phyloP scores from a whole-genome alignment of 1,139 yeast genomes.

The Lodderomyces orthopsilosis region DNA sequence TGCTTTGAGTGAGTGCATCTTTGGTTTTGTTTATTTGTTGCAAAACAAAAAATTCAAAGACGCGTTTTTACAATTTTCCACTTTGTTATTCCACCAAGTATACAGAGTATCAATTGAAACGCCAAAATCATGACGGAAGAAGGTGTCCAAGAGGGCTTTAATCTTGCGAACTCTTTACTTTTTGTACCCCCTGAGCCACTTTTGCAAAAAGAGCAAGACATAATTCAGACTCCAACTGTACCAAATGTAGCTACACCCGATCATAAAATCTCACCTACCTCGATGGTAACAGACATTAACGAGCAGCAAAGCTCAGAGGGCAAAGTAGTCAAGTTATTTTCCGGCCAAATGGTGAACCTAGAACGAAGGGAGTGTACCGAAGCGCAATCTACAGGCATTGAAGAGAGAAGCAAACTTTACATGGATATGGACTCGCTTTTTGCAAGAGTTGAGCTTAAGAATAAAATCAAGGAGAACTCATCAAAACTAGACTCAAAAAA shows the following conservation, averaged over 20 bases:
- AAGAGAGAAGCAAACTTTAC: constrained; percentile 13
- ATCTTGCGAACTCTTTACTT: neutral
- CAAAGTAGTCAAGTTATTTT: constrained; percentile 23
- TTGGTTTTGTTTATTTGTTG: no score
- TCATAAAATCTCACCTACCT: no score
- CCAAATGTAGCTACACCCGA: no score
- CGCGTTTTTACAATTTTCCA: neutral
- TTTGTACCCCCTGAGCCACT: constrained; percentile 2
- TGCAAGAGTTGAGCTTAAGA: constrained; percentile 26
- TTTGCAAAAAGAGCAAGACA: neutral
- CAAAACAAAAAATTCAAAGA: no score
- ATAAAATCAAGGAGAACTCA: constrained; percentile 21
- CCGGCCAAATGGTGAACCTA: constrained; percentile 21
- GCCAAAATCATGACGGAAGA: constrained; percentile 1
- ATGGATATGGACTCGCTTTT: constrained; percentile 34
- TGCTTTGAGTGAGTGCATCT: no score
- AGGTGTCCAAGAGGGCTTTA: neutral
- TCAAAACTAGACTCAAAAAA: constrained; percentile 10
- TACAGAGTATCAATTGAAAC: no score
- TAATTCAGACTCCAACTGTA: neutral
- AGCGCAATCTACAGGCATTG: constrained; percentile 1
- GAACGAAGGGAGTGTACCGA: constrained; percentile 15
- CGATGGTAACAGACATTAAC: no score
- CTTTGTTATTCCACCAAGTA: neutral
- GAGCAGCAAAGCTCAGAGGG: constrained; percentile 6